A percentile compares a stretch with the other conserved stretches of the same genome.
phyloP scores from a whole-genome alignment of 345 rosid species.

The Eutrema heterophyllum region DNA sequence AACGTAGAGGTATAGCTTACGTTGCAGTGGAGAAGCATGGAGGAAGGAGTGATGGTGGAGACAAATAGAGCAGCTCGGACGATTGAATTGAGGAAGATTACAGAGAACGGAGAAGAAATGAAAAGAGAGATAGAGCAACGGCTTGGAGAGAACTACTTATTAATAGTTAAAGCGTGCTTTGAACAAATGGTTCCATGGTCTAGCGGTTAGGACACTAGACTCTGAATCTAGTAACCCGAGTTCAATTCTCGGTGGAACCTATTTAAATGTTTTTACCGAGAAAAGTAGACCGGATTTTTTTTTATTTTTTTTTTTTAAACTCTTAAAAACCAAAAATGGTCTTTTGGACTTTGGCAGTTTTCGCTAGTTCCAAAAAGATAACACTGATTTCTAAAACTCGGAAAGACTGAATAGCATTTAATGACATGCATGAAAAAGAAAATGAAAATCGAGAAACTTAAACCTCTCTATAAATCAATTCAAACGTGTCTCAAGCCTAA shows the following conservation, averaged over 20 bases:
- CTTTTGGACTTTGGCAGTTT: background rate
- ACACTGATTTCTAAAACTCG: background rate
- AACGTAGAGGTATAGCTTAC: conserved; percentile 16
- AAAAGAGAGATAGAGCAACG: background rate
- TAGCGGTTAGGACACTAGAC: conserved; percentile 92
- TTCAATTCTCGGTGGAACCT: conserved; percentile 91
- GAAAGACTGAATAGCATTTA: background rate
- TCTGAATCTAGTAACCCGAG: conserved; percentile 95
- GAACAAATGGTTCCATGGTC: conserved; percentile 56
- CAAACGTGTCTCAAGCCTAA: background rate
- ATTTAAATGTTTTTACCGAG: too few relatives aligned
- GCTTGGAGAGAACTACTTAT: background rate
- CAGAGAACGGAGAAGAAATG: background rate
- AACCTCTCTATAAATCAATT: background rate
- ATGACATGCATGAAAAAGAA: background rate
- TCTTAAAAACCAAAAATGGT: too few relatives aligned
- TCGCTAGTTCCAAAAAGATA: background rate
- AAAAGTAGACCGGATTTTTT: too few relatives aligned
- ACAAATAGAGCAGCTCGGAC: conserved; percentile 16
- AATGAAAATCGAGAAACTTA: background rate
- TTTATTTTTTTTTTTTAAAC: too few relatives aligned
- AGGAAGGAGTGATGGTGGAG: conserved; percentile 21
- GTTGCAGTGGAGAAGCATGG: conserved; percentile 29
- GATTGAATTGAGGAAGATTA: background rate
- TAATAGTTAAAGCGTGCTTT: fast-evolving